phyloP scores from a whole-genome alignment of 2,329 filamentous ascomycete genomes.

The Dactylellina leptospora region DNA sequence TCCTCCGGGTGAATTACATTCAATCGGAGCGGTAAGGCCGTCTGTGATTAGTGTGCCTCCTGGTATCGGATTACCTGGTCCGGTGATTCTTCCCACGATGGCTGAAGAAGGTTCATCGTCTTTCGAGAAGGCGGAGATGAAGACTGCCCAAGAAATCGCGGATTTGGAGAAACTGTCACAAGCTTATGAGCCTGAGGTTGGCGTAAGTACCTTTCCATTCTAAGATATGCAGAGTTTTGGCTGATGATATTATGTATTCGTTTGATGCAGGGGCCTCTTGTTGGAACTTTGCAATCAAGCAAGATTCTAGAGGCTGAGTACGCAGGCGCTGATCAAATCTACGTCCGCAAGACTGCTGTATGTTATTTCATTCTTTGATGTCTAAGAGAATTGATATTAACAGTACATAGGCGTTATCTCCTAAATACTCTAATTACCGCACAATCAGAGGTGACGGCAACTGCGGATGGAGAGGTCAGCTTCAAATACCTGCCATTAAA shows the following conservation, averaged over 20 bases:
- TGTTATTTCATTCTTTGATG: slow-evolving; percentile 59
- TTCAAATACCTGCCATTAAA: slow-evolving; percentile 55
- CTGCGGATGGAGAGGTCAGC: slow-evolving; percentile 95
- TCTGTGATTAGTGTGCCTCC: not conserved
- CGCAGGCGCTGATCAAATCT: slow-evolving; percentile 83
- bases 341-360: slow-evolving; percentile 86
- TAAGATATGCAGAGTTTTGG: slow-evolving; percentile 3
- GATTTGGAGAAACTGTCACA: slow-evolving; percentile 55
- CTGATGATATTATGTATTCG: not conserved
- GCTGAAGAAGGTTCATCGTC: slow-evolving; percentile 29
- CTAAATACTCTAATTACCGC: slow-evolving; percentile 86
- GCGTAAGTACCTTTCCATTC: slow-evolving; percentile 26
- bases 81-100: slow-evolving; percentile 9
- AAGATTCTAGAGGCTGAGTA: slow-evolving; percentile 83
- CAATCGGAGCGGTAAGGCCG: not conserved
- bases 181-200: slow-evolving; percentile 54
- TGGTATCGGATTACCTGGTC: slow-evolving; percentile 1
- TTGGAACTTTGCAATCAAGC: slow-evolving; percentile 80
- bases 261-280: slow-evolving; percentile 75
- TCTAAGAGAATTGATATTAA: slow-evolving; percentile 9
- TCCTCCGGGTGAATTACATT: not conserved
- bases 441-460: slow-evolving; percentile 91
- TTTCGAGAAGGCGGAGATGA: slow-evolving; percentile 29
- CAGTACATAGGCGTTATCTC: slow-evolving; percentile 73
- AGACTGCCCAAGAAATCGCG: slow-evolving; percentile 48